Evolutionary conservation across 2,329 filamentous ascomycete genomes (phyloP), one percentile per base, ranked within the genome.

Genomic region (Colletotrichum liaoningense): DNA sequence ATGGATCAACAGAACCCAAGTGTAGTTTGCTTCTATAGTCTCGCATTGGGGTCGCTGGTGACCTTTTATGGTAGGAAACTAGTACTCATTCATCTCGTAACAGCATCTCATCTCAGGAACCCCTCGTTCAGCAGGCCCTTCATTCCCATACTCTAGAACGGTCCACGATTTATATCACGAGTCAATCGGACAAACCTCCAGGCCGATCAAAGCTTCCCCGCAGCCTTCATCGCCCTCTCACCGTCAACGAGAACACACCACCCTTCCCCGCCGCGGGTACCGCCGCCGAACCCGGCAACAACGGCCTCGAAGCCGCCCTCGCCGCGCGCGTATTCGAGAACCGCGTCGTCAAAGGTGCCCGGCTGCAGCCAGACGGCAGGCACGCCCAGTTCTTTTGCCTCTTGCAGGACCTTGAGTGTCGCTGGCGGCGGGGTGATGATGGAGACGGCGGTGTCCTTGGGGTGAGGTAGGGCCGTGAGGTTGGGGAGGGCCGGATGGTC

Each of bases 241-340:
- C 95, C 95, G 82, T 97, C 94, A 12, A 97, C 94, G 57, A 97
- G 86, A 28, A 97, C 93, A 83, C 95, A 97, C 93, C 94, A 97
- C 1, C 95, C 95, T 79, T 95, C 93, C 63, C 85, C 83, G 8
- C 93, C 93, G 33, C 83, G 79, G 12, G 71, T 73, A 35, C 71
- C 71, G 30, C 92, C 91, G 33, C 92, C 91, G 49, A 92, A 86
- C 7, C 88, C 91, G 74, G 87, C 90, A 55, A 94, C 92, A 46
- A 95, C 93, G 49, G 91, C 91, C 76, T 91, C 86, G 78, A 97
- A 98, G 22, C 83, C 84, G 6, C 83, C 85, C 76, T 93, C 85
- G 73, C 79, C 82, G 26, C 88, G 85, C 3, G 94, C 95, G 81
- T 90, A 95, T 54, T 88, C 85, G 75, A 98, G 80, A 26, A 95